Conservation (phyloP, 306 rosid genomes). For the Urtica urens region DNA sequence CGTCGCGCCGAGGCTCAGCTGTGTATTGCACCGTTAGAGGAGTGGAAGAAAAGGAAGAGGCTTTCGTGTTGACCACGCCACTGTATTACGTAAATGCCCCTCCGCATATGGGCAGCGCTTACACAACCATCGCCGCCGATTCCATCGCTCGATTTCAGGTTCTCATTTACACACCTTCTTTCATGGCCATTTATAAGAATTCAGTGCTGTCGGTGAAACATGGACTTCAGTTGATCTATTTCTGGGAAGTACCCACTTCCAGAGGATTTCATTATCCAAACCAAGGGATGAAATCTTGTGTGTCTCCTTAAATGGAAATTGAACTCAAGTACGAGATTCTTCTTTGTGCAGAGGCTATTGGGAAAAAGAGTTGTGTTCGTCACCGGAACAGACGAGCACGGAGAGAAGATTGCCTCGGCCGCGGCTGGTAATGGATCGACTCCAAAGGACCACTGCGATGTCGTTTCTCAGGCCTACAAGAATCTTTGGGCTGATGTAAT, state of each 20-base stretch:
- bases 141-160: slow-evolving; percentile 97
- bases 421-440: slow-evolving; percentile 60
- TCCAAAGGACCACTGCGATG: slow-evolving; percentile 73
- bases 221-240: too few species aligned
- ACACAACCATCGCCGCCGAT: slow-evolving; percentile 93
- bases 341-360: slow-evolving; percentile 48
- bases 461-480: slow-evolving; percentile 59
- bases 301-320: too few species aligned
- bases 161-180: too few species aligned
- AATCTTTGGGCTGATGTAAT: slow-evolving; percentile 74
- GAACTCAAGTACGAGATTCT: too few species aligned
- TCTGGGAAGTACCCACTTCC: too few species aligned
- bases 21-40: slow-evolving; percentile 34
- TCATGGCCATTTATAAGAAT: too few species aligned
- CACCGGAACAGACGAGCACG: slow-evolving; percentile 95
- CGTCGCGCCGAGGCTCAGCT: slow-evolving; percentile 20
- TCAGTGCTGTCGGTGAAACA: too few species aligned
- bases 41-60: slow-evolving; percentile 14
- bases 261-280: too few species aligned
- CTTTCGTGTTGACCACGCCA: slow-evolving; percentile 81
- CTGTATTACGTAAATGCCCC: slow-evolving; percentile 97
- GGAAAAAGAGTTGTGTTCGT: slow-evolving; percentile 74
- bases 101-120: slow-evolving; percentile 98
- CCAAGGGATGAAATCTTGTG: too few species aligned
- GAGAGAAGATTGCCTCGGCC: slow-evolving; percentile 89